These are phyloP conservation scores for Cercospora sp. DNA, from an alignment of 2,329 filamentous ascomycete genomes.

Conservation along the genomic window DNA sequence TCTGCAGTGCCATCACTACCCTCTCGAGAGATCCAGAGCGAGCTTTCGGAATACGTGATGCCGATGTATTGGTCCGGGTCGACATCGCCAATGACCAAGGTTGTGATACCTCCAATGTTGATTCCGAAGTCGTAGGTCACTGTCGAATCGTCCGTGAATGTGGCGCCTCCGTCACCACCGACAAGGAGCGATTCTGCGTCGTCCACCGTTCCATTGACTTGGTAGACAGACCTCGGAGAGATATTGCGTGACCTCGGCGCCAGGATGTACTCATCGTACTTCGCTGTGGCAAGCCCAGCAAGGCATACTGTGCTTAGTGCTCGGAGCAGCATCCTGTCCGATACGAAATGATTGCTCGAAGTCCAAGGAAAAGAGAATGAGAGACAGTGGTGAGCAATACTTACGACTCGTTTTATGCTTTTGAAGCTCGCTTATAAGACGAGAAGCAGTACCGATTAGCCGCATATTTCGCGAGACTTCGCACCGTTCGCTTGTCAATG, in stretches of 20 bases:
- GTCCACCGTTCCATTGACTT: conserved; percentile 44
- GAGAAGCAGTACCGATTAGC: background rate
- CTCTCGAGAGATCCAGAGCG: conserved; percentile 54
- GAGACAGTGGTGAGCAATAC: background rate
- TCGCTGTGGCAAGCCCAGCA: conserved; percentile 23
- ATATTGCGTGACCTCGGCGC: conserved; percentile 43
- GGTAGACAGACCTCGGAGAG: conserved; percentile 41
- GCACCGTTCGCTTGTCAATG: background rate
- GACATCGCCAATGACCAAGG: conserved; percentile 39
- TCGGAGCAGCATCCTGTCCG: conserved; percentile 4
- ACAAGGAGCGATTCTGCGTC: conserved; percentile 39
- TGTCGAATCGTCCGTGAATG: conserved; percentile 41
- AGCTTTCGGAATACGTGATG: conserved; percentile 46
- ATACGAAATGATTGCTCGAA: background rate
- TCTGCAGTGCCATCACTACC: conserved; percentile 47
- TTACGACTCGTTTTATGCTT: background rate
- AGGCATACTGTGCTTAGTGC: conserved; percentile 10
- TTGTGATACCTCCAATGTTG: conserved; percentile 47
- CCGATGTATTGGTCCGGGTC: conserved; percentile 44
- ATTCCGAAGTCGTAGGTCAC: conserved; percentile 46
- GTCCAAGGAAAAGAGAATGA: background rate
- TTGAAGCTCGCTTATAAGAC: background rate
- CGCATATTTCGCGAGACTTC: background rate
- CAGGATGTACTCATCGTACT: conserved; percentile 46
- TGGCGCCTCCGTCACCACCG: conserved; percentile 34